Percentiles rank a stretch among this genome's conserved stretches.
Evolutionary conservation across 768 basidiomycete species (phyloP).

Genomic region (Rhodotorula graminis): DNA sequence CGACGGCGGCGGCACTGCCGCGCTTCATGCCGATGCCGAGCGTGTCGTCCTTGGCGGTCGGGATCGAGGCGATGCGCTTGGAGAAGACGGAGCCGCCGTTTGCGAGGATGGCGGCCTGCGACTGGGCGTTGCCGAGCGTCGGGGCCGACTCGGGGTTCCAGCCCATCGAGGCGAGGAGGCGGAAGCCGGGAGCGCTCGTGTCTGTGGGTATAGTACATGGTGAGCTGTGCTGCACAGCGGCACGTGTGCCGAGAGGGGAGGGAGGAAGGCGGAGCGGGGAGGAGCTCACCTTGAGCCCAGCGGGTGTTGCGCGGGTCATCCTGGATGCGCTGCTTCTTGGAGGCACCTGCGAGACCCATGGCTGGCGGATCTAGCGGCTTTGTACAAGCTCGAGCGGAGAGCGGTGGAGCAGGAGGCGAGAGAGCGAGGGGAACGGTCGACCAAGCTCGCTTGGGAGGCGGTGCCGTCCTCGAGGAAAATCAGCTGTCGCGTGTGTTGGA

Average conservation of each 20-base stretch:
- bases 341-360: slow-evolving; percentile 35
- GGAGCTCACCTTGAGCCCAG: slow-evolving; percentile 23
- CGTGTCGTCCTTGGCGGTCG: slow-evolving; percentile 39
- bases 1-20: slow-evolving; percentile 27
- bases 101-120: slow-evolving; percentile 31
- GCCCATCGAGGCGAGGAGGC: slow-evolving; percentile 41
- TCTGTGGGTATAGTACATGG: background rate
- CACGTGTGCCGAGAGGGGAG: background rate
- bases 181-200: slow-evolving; percentile 38
- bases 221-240: background rate
- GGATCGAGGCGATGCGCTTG: slow-evolving; percentile 37
- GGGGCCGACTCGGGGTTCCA: slow-evolving; percentile 34
- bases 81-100: slow-evolving; percentile 26
- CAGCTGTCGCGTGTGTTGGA: too few relatives aligned
- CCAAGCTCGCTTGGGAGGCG: too few relatives aligned
- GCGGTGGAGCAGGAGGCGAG: background rate
- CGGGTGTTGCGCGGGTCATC: slow-evolving; percentile 37
- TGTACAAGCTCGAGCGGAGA: background rate
- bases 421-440: too few relatives aligned
- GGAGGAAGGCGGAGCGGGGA: background rate
- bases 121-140: slow-evolving; percentile 19
- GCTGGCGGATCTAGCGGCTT: too few relatives aligned
- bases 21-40: slow-evolving; percentile 40
- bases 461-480: background rate
- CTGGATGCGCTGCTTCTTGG: slow-evolving; percentile 38